Evolutionary conservation across 2,329 filamentous ascomycete genomes (phyloP).

Genomic region (Trichoderma gracile): DNA sequence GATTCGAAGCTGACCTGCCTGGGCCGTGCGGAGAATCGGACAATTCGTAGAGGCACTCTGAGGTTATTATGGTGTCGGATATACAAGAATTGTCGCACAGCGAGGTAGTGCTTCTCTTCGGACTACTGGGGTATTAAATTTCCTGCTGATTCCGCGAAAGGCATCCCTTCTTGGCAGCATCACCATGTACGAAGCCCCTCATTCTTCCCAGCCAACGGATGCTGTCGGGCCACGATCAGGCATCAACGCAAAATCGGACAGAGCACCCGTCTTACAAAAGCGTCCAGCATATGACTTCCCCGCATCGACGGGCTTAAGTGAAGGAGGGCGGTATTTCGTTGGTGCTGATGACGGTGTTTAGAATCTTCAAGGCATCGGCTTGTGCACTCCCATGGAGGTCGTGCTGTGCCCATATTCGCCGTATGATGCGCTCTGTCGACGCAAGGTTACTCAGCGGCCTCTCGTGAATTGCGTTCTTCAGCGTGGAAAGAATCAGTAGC

Average conservation of each 20-base stretch:
- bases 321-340: slow-evolving; percentile 19
- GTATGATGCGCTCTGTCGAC: slow-evolving; percentile 21
- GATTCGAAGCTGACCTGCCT: background rate
- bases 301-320: background rate
- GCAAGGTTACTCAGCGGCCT: slow-evolving; percentile 19
- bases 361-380: slow-evolving; percentile 16
- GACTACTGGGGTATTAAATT: no score
- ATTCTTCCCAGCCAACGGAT: background rate
- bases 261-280: background rate
- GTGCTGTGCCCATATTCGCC: slow-evolving; percentile 20
- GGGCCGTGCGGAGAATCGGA: background rate
- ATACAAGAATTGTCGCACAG: background rate
- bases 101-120: background rate
- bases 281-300: no score
- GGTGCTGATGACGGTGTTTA: slow-evolving; percentile 22
- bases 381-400: slow-evolving; percentile 15
- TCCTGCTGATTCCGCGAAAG: background rate
- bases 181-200: background rate
- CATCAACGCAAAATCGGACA: background rate
- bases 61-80: background rate
- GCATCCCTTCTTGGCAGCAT: background rate
- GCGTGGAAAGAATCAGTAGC: background rate
- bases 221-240: background rate
- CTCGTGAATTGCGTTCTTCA: slow-evolving; percentile 14
- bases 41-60: background rate